Base-by-base conservation (phyloP, 306 rosid genomes). In the Pterocarpus macrocarpus region DNA sequence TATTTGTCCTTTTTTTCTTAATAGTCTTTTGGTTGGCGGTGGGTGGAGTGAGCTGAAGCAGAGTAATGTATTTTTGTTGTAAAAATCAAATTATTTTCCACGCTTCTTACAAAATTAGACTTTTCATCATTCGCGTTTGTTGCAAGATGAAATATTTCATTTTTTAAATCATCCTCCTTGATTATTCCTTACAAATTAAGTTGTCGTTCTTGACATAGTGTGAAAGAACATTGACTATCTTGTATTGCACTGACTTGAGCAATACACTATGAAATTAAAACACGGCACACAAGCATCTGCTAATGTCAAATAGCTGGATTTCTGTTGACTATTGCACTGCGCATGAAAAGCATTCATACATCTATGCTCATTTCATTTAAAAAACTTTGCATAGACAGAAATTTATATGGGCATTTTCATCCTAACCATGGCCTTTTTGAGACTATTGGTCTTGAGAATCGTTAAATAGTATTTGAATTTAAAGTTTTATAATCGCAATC, bases 241-340 rank as follows among this genome's bases (percentile, higher is more conserved):
- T 8, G 32, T 49, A 33, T 47, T 50, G 62, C 7, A 8, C 74
- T 33, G 30, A 45, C 12, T 70, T 44, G 14, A 69, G 28, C 12
- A 28, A 9, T 44, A 34, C 58, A 69, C 28, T 69, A 47, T 30
- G 43, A 30, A 69, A 45, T 39, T 47, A 67, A 45, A 49, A 28
- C 74, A 66, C 34, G 52, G 22, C 4, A 66, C 55, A 10, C 35
- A 17, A 64, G 17, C 17, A 17, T 16, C 17, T 13, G 14, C 9
- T 2, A 65, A 22, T 22, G 52, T 53, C 17, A 71, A 71, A 28
- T 7, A 7, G 15, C 3, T 10, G 13, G 14, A 45, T 45, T 45
- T 57, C 59, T 57, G 55, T 73, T 71, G 76, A 71, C 63, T 52
- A 50, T 15, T 11, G 15, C 53, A 3, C 53, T 52, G 17, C 8